Base-by-base conservation (phyloP, 1,284 basidiomycete genomes). In the Fomes fomentarius region DNA sequence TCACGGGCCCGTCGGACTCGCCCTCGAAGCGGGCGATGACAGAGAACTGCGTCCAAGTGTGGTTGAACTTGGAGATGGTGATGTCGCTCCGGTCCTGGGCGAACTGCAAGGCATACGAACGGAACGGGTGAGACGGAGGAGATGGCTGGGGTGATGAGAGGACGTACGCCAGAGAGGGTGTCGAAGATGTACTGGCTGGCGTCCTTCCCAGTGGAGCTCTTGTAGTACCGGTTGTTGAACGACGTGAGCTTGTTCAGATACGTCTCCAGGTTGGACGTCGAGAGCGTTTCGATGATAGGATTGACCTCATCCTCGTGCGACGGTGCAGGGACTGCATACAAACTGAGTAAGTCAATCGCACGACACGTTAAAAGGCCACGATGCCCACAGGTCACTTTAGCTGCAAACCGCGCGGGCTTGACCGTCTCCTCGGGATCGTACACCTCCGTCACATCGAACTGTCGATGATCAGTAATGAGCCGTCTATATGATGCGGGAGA, bases 11-110 rank as follows among this genome's bases (percentile, higher is more conserved):
- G 17, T 69, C 71, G 46, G 71, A 63, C 22, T 62, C 59, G 21
- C 74, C 76, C 28, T 71, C 69, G 62, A 86, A 78, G 52, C 77
- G 77, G 17, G 74, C 82, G 56, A 89, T 80, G 65, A 88, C 81
- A 9, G 81, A 82, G 66, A 82, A 81, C 69, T 90, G 87, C 2
- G 76, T 77, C 82, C 84, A 91, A 19, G 78, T 70, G 66, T 90
- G 87, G 37, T 74, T 65, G 69, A 85, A 89, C 56, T 80, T 76
- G 24, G 72, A 67, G 45, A 85, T 78, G 6, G 73, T 76, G 57
- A 85, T 76, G 53, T 76, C 76, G 24, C 72, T 64, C 40, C 76
- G 72, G 44, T 65, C 59, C 25, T 61, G 61, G 14, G 71, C 70
- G 58, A 80, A 70, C 76, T 76, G 28, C 28, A 30, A 53, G n/a